Base-by-base conservation (phyloP, 2,329 filamentous ascomycete species). In the Septoria petroselini region DNA sequence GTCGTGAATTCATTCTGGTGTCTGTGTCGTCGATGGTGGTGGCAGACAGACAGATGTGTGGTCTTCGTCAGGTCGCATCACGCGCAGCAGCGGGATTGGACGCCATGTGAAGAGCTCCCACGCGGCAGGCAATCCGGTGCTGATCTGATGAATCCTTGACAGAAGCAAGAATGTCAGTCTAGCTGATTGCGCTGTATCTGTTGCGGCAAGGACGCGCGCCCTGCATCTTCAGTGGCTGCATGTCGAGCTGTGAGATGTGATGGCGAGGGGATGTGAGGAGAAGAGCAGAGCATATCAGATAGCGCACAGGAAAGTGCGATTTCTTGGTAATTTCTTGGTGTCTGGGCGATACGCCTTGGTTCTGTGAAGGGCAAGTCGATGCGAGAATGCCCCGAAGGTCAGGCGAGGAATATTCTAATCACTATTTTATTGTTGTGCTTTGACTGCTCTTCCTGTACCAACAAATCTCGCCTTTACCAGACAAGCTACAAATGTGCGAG, bases 101-200 rank as follows among this genome's bases (percentile, higher is more conserved):
- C 27, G 43, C 49, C 49, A 48, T 52, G 48, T 49, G 41, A 29
- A 48, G 35, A 11, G 45, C 21, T 8, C 29, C n/a, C 43, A 40
- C 43, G 43, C 27, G 43, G 34, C 17, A 11, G 27, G 12, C 34
- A 14, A 21, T 23, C 35, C 15, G 35, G 37, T 7, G 43, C 17
- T 39, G 7, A 29, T 18, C 34, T 34, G n/a, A n/a, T n/a, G 43
- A 7, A 34, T 39, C 18, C 34, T 23, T 39, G 43, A 40, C 23
- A 21, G 34, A 21, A 38, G 9, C 15, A 15, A 38, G 18, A 17
- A 12, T 38, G 14, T 37, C 34, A 38, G 19, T 15, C 35, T 27
- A 21, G 42, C 42, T 39, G 35, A 39, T 47, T 18, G 25, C 34
- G 34, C 43, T 47, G 35, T 14, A n/a, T 27, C 43, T 27, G 18